phyloP scores from a whole-genome alignment of 2,329 filamentous ascomycete genomes.

The Huntiella omanensis region DNA sequence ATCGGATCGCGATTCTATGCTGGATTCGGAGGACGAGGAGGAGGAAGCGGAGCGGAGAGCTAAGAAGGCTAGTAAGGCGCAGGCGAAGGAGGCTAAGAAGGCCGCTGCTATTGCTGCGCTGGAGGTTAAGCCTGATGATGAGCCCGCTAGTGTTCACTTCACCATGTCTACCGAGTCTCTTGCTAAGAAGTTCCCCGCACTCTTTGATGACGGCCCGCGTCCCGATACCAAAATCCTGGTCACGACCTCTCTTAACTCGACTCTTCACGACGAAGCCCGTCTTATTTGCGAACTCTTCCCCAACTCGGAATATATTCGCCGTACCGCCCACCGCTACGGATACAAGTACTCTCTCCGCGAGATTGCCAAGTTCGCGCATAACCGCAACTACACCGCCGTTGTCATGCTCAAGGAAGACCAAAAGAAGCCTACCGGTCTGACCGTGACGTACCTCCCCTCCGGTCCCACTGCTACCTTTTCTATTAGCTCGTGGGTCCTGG shows the following conservation, averaged over 20 bases:
- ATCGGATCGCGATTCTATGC: conserved; percentile 60
- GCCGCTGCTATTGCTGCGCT: conserved; percentile 29
- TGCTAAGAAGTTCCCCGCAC: conserved; percentile 40
- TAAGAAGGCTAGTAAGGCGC: conserved; percentile 20
- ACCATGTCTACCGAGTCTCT: conserved; percentile 22
- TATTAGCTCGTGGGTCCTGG: conserved; percentile 79
- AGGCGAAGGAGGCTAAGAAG: conserved; percentile 5
- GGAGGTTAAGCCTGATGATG: conserved; percentile 40
- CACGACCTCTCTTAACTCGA: conserved; percentile 78
- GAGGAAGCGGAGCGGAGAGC: conserved; percentile 27
- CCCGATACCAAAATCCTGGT: conserved; percentile 68
- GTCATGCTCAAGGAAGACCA: conserved; percentile 75
- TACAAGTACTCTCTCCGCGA: conserved; percentile 88
- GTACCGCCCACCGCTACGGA: conserved; percentile 63
- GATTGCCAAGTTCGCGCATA: conserved; percentile 68
- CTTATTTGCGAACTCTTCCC: conserved; percentile 70
- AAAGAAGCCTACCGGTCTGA: conserved; percentile 67
- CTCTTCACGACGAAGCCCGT: conserved; percentile 65
- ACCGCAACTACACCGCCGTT: conserved; percentile 67
- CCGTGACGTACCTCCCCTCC: conserved; percentile 63
- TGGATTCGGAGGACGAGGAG: conserved; percentile 40
- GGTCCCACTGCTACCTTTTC: conserved; percentile 89
- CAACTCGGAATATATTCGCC: conserved; percentile 69
- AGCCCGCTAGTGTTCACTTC: conserved; percentile 11
- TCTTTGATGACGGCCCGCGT: conserved; percentile 40